Evolutionary conservation across 1,284 basidiomycete species (phyloP).

Genomic region (Trametes pubescens): DNA sequence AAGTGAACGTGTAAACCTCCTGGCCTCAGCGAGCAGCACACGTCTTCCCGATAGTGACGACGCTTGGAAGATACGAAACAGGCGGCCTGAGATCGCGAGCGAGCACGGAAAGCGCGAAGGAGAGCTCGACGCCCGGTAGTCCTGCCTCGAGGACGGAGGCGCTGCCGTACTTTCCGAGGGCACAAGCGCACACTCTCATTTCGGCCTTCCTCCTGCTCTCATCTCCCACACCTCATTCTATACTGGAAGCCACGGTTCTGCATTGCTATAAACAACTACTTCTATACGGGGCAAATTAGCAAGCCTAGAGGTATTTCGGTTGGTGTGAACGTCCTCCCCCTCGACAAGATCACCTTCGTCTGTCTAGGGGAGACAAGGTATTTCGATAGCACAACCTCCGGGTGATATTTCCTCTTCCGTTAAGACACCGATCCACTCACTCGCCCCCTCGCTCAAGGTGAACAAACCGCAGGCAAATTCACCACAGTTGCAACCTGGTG

Average conservation of each 20-base stretch:
- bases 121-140: slow-evolving; percentile 18
- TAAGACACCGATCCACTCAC: slow-evolving; percentile 25
- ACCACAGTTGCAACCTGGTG: slow-evolving; percentile 6
- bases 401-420: slow-evolving; percentile 19
- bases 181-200: slow-evolving; percentile 9
- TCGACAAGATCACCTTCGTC: too few species aligned
- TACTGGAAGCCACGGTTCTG: neutral
- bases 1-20: slow-evolving; percentile 43
- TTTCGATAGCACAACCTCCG: neutral
- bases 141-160: slow-evolving; percentile 30
- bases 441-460: slow-evolving; percentile 13
- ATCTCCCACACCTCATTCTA: neutral
- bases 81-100: slow-evolving; percentile 22
- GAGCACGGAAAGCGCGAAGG: slow-evolving; percentile 21
- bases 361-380: too few species aligned
- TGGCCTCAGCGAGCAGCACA: slow-evolving; percentile 36
- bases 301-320: too few species aligned
- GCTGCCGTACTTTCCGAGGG: slow-evolving; percentile 21
- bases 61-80: slow-evolving; percentile 23
- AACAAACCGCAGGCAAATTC: slow-evolving; percentile 7
- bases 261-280: neutral
- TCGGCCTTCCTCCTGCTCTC: neutral
- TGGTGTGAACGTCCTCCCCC: too few species aligned
- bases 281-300: too few species aligned
- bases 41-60: slow-evolving; percentile 27